Evolutionary conservation across 352 stramenopile genomes (phyloP).

Genomic region (Phytophthora meadii): DNA sequence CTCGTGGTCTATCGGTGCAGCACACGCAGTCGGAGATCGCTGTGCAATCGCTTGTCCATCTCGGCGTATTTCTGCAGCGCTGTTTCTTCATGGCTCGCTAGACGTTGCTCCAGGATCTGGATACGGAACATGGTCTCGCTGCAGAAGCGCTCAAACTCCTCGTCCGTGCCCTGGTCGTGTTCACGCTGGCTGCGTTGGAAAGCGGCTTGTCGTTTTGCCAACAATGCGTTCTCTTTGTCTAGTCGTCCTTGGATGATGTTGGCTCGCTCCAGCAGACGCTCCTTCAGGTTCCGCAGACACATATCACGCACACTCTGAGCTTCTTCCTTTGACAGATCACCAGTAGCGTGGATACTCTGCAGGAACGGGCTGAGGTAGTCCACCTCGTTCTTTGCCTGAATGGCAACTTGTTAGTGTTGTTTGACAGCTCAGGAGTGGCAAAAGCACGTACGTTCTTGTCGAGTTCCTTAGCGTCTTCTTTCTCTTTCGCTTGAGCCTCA

Average conservation of each 20-base stretch:
- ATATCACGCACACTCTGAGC: conserved; percentile 87
- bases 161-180: conserved; percentile 91
- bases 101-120: conserved; percentile 94
- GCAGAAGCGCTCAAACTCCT: conserved; percentile 95
- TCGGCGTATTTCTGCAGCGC: conserved; percentile 95
- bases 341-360: conserved; percentile 70
- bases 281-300: conserved; percentile 94
- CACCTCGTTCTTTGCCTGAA: conserved; percentile 74
- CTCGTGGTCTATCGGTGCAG: conserved; percentile 61
- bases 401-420: neutral
- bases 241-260: conserved; percentile 95
- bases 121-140: conserved; percentile 97
- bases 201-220: conserved; percentile 92
- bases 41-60: conserved; percentile 92
- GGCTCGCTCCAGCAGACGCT: conserved; percentile 92
- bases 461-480: conserved; percentile 71
- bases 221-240: conserved; percentile 92
- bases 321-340: conserved; percentile 83
- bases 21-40: conserved; percentile 81
- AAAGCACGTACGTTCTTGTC: conserved; percentile 63
- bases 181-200: conserved; percentile 94
- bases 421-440: neutral
- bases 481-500: conserved; percentile 64
- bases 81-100: conserved; percentile 92
- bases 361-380: conserved; percentile 96